A percentile compares a stretch with the other conserved stretches of the same genome.
Evolutionary conservation across 2,329 filamentous ascomycete species (phyloP).

Genomic region (Celoporthe dispersa): DNA sequence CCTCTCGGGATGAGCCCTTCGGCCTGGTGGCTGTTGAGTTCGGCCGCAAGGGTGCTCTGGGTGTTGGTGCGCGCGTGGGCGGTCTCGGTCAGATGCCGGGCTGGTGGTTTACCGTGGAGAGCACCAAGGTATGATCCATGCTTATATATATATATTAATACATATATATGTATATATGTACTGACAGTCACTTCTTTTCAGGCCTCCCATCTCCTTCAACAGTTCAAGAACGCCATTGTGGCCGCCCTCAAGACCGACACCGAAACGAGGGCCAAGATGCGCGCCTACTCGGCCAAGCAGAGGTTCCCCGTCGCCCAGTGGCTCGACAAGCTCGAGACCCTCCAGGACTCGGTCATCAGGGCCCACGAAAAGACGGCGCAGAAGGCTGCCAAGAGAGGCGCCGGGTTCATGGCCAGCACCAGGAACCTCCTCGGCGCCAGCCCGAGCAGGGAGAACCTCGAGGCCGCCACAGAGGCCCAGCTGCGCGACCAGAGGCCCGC

Average conservation of each 20-base stretch:
- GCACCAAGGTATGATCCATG: constrained; percentile 51
- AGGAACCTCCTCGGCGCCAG: constrained; percentile 29
- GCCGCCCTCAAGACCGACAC: constrained; percentile 60
- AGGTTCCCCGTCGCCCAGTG: constrained; percentile 69
- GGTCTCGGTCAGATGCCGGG: constrained; percentile 71
- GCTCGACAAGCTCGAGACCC: constrained; percentile 65
- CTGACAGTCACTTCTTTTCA: neutral
- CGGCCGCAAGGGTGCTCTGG: constrained; percentile 67
- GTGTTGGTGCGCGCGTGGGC: constrained; percentile 67
- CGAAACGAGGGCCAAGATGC: constrained; percentile 63
- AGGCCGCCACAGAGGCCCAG: constrained; percentile 14
- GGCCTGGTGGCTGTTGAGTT: constrained; percentile 72
- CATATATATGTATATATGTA: too few relatives aligned
- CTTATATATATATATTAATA: too few relatives aligned
- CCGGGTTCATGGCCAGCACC: constrained; percentile 30
- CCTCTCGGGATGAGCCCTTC: constrained; percentile 72
- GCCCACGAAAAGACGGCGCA: constrained; percentile 39
- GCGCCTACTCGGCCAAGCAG: constrained; percentile 65
- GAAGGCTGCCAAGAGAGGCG: constrained; percentile 31
- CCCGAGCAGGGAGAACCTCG: constrained; percentile 26
- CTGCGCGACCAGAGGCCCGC: constrained; percentile 25
- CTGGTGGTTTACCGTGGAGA: constrained; percentile 73
- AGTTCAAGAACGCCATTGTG: constrained; percentile 67
- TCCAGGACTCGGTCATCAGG: constrained; percentile 60
- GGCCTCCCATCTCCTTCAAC: constrained; percentile 59